Evolutionary conservation across 192 early-diverging fungal genomes (phyloP), one percentile per base, ranked within the genome.

Genomic region (Backusella liffmaniae): DNA sequence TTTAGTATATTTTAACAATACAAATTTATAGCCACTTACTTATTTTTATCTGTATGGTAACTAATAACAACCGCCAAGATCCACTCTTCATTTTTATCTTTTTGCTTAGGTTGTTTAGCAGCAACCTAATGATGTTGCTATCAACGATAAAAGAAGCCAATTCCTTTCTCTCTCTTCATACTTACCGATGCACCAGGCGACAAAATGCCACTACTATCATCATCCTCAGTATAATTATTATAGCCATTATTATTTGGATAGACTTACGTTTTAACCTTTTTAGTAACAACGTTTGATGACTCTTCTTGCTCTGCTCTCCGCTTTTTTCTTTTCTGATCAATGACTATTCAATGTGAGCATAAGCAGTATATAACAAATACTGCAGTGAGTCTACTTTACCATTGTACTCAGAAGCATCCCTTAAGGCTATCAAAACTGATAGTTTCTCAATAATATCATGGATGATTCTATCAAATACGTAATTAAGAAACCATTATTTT

Each of bases 41-140:
- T 83, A 69, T 86, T 87, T 68, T 80, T 83, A 6, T 89, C 88
- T 9, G 83, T 36, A 73, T 79, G 73, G 42, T 85, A 89, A 5
- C 65, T 70, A 34, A 89, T 65, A 3, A 86, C 85, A 5, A 80
- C 75, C 9, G 88, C 88, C 59, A 86, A 53, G 29, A 89, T 89
- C 88, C 88, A 89, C 53, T 89, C 86, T 70, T 89, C 81, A 30
- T 79, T 76, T 65, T 82, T 84, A 62, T 86, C 83, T 66, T 89
- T 89, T 53, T 81, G 73, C 56, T 84, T 86, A 67, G 83, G 83
- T 73, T 83, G 84, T 32, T 80, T 79, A 7, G 87, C 87, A 21
- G 87, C 87, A 1, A 88, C 87, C 65, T 30, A 42, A 12, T 62
- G 3, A 35, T 34, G 21, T 29, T 62, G 29, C 5, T 46, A 34